A percentile compares a stretch with the other conserved stretches of the same genome.
Conservation (phyloP, 495 filamentous ascomycete genomes). For the Tuber magnatum region DNA sequence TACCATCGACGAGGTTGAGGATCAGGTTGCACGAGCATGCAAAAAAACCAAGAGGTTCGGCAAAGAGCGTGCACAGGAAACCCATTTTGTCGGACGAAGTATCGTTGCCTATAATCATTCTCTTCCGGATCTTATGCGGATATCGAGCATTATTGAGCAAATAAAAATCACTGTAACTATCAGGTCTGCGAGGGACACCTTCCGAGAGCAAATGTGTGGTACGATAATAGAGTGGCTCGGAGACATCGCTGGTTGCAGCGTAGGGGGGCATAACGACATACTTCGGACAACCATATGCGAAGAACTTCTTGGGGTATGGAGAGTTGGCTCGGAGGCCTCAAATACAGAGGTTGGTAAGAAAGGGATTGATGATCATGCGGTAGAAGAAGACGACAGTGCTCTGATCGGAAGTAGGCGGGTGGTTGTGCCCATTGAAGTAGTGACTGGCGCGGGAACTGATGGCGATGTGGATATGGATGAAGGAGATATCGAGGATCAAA, state of each 20-base stretch:
- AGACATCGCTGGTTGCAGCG: slow-evolving; percentile 84
- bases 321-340: slow-evolving; percentile 71
- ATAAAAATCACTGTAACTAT: slow-evolving; percentile 96
- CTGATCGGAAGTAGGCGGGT: slow-evolving; percentile 15
- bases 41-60: slow-evolving; percentile 62
- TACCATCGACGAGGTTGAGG: slow-evolving; percentile 79
- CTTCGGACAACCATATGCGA: slow-evolving; percentile 77
- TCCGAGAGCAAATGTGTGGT: slow-evolving; percentile 94
- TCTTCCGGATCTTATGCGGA: slow-evolving; percentile 61
- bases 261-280: slow-evolving; percentile 70
- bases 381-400: slow-evolving; percentile 38
- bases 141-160: slow-evolving; percentile 78
- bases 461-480: slow-evolving; percentile 49
- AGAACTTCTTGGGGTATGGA: slow-evolving; percentile 80
- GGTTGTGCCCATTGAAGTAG: slow-evolving; percentile 40
- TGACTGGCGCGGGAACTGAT: slow-evolving; percentile 48
- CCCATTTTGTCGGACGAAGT: slow-evolving; percentile 76
- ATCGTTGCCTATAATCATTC: slow-evolving; percentile 69
- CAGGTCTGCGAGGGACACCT: slow-evolving; percentile 85
- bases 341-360: slow-evolving; percentile 76
- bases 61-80: slow-evolving; percentile 69
- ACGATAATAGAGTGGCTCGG: slow-evolving; percentile 96
- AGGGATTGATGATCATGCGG: slow-evolving; percentile 83
- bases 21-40: slow-evolving; percentile 87
- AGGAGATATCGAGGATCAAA: slow-evolving; percentile 42